phyloP scores from a whole-genome alignment of 116 monocot genomes.

The Papilionanthe hybrid region DNA sequence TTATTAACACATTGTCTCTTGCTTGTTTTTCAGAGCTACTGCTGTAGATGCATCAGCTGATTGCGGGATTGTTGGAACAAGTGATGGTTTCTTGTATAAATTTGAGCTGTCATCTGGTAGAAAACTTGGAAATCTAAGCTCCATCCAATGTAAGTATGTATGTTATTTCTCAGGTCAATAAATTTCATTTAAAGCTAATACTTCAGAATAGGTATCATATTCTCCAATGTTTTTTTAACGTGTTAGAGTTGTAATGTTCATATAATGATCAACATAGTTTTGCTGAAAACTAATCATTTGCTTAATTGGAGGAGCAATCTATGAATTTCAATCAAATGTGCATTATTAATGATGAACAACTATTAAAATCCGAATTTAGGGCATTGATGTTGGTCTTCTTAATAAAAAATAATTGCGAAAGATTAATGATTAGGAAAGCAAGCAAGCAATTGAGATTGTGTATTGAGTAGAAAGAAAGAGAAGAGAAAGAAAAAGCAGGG shows the following conservation, averaged over 20 bases:
- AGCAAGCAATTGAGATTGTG: background rate
- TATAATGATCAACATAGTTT: too few relatives aligned
- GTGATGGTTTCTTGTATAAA: conserved; percentile 58
- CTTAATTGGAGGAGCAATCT: background rate
- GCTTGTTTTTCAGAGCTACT: conserved; percentile 43
- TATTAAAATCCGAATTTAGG: background rate
- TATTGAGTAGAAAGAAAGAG: background rate
- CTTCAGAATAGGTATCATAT: background rate
- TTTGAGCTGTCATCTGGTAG: conserved; percentile 68
- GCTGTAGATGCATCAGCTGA: conserved; percentile 35
- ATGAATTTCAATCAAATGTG: background rate
- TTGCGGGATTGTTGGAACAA: conserved; percentile 57
- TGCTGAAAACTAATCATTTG: too few relatives aligned
- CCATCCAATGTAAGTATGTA: conserved; percentile 41
- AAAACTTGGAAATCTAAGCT: conserved; percentile 30
- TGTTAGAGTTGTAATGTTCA: background rate
- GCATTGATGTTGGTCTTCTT: background rate
- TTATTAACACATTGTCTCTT: conserved; percentile 1
- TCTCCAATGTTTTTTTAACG: background rate
- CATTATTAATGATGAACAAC: background rate
- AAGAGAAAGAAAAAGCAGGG: background rate
- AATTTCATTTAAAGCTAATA: background rate
- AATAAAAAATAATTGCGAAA: background rate
- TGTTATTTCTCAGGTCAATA: background rate
- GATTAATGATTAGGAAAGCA: background rate